Evolutionary conservation across 2,329 filamentous ascomycete genomes (phyloP).

Genomic region (Colletotrichum cordylinicola): DNA sequence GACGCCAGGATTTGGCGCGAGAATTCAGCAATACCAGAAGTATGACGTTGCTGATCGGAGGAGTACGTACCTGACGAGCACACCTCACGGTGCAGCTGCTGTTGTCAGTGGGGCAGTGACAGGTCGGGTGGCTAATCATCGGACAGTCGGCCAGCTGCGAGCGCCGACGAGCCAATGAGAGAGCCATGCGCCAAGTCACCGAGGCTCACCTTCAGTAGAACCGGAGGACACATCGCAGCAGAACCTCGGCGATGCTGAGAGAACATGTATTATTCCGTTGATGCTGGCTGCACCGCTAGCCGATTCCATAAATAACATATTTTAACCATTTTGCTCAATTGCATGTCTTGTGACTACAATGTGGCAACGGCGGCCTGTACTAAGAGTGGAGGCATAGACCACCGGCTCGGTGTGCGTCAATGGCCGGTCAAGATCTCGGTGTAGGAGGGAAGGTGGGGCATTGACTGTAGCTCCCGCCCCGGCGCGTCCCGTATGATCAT

Average conservation of each 20-base stretch:
- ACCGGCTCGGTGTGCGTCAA: background rate
- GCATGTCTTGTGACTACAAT: background rate
- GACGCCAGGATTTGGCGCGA: background rate
- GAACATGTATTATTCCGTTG: background rate
- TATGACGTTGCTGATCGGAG: conserved; percentile 17
- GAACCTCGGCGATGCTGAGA: background rate
- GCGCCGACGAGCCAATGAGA: background rate
- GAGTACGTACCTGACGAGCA: background rate
- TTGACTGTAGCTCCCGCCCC: background rate
- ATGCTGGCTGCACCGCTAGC: background rate
- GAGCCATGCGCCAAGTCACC: background rate
- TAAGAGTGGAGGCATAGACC: too few species aligned
- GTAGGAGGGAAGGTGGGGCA: background rate
- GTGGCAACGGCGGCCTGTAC: background rate
- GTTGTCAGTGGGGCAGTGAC: background rate
- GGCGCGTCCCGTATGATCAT: background rate
- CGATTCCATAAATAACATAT: background rate
- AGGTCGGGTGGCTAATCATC: background rate
- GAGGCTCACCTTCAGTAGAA: background rate
- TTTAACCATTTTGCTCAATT: background rate
- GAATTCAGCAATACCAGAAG: conserved; percentile 4
- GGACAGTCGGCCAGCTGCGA: background rate
- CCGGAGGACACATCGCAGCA: conserved; percentile 11
- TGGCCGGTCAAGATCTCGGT: background rate
- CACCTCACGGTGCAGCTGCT: too few species aligned